Percentiles rank a stretch among this genome's conserved stretches.
phyloP scores from a whole-genome alignment of 495 filamentous ascomycete species.

The Copromyces sp. region DNA sequence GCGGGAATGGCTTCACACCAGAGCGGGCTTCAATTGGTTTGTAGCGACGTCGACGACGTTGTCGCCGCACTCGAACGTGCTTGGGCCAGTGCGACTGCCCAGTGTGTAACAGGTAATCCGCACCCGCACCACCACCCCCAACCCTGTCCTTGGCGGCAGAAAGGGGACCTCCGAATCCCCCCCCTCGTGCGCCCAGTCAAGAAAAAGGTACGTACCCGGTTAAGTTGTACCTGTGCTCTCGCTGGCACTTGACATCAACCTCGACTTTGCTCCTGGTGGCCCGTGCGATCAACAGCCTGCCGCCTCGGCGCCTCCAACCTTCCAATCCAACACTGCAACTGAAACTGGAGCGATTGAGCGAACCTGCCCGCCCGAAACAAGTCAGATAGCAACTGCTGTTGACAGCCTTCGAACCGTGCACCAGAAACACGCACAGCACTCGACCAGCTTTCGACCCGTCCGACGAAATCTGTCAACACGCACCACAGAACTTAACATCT shows the following conservation, averaged over 20 bases:
- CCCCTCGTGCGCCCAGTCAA: background rate
- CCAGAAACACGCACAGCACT: background rate
- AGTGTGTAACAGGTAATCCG: background rate
- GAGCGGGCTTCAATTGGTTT: background rate
- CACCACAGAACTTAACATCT: background rate
- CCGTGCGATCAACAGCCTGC: background rate
- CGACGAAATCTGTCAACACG: background rate
- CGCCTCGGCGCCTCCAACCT: background rate
- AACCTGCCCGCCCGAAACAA: background rate
- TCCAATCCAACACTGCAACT: background rate
- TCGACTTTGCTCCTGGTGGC: background rate
- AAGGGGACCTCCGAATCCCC: background rate
- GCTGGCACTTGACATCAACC: background rate
- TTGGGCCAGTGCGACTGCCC: background rate
- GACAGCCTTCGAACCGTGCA: background rate
- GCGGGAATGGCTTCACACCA: background rate
- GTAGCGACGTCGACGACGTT: background rate
- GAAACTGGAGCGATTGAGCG: background rate
- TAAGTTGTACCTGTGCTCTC: background rate
- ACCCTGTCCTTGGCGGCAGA: background rate
- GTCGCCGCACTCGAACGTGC: background rate
- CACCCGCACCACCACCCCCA: background rate
- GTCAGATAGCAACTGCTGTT: background rate
- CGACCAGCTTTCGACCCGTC: background rate
- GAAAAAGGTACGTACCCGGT: background rate